phyloP scores from a whole-genome alignment of 805 yeast genomes.

The Myxozyma udenii region DNA sequence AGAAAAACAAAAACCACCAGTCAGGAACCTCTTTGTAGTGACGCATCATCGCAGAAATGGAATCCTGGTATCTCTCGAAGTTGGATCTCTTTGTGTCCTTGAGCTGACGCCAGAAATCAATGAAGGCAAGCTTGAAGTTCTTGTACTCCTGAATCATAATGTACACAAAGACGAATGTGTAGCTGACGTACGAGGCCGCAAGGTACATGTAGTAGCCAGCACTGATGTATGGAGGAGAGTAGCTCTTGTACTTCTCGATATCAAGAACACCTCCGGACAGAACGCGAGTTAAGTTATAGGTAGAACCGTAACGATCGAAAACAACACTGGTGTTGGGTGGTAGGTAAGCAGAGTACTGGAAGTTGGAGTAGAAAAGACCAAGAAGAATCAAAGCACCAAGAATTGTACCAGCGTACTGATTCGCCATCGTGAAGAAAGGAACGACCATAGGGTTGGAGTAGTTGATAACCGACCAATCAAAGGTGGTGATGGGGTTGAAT shows the following conservation, averaged over 20 bases:
- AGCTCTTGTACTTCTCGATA: slow-evolving; percentile 45
- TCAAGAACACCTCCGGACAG: slow-evolving; percentile 42
- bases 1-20: slow-evolving; percentile 61
- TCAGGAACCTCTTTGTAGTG: slow-evolving; percentile 68
- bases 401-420: slow-evolving; percentile 10
- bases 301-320: slow-evolving; percentile 15
- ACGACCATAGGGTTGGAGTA: slow-evolving; percentile 15
- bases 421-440: slow-evolving; percentile 17
- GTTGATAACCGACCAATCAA: slow-evolving; percentile 51
- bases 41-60: slow-evolving; percentile 52
- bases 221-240: slow-evolving; percentile 56
- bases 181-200: slow-evolving; percentile 52
- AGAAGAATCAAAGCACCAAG: slow-evolving; percentile 10
- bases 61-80: slow-evolving; percentile 13
- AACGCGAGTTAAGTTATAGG: slow-evolving; percentile 12
- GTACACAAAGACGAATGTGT: slow-evolving; percentile 52
- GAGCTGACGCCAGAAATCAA: slow-evolving; percentile 14
- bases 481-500: slow-evolving; percentile 56
- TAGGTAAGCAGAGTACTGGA: slow-evolving; percentile 18
- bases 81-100: slow-evolving; percentile 3
- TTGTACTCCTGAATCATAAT: slow-evolving; percentile 43
- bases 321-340: slow-evolving; percentile 16
- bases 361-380: slow-evolving; percentile 16
- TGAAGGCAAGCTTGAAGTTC: slow-evolving; percentile 8
- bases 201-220: slow-evolving; percentile 54